A percentile compares a stretch with the other conserved stretches of the same genome.
phyloP scores from a whole-genome alignment of 495 filamentous ascomycete genomes.

The Xylaria palmicola region DNA sequence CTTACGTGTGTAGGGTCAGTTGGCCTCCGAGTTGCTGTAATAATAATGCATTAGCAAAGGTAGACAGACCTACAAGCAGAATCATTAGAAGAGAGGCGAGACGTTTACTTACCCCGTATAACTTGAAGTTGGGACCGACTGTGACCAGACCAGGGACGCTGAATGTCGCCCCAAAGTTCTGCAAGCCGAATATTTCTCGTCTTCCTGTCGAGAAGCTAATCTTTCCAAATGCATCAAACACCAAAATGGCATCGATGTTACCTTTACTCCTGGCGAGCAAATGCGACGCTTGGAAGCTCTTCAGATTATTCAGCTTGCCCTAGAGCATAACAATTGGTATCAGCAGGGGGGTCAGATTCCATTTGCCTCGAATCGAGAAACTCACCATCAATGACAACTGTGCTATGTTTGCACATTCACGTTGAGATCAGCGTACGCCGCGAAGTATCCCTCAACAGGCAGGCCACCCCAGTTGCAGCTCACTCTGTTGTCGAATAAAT shows the following conservation, averaged over 20 bases:
- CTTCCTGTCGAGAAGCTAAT: slow-evolving; percentile 1
- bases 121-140: slow-evolving; percentile 32
- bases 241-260: neutral
- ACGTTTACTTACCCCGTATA: slow-evolving; percentile 18
- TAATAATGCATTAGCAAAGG: neutral
- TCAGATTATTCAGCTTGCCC: neutral
- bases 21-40: neutral
- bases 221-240: neutral
- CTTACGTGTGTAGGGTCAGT: neutral
- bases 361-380: neutral
- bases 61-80: neutral
- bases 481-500: neutral
- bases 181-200: slow-evolving; percentile 11
- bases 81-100: neutral
- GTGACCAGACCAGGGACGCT: slow-evolving; percentile 33
- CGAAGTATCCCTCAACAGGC: neutral
- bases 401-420: neutral
- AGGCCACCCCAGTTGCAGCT: neutral
- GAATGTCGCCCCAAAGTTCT: slow-evolving; percentile 29
- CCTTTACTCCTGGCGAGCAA: slow-evolving; percentile 4
- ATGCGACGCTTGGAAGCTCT: neutral
- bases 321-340: neutral
- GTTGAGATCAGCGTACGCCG: neutral
- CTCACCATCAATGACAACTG: neutral
- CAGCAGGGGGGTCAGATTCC: neutral